Conservation (phyloP, 129 eudicot species). For the Flaveria ramosissima region DNA sequence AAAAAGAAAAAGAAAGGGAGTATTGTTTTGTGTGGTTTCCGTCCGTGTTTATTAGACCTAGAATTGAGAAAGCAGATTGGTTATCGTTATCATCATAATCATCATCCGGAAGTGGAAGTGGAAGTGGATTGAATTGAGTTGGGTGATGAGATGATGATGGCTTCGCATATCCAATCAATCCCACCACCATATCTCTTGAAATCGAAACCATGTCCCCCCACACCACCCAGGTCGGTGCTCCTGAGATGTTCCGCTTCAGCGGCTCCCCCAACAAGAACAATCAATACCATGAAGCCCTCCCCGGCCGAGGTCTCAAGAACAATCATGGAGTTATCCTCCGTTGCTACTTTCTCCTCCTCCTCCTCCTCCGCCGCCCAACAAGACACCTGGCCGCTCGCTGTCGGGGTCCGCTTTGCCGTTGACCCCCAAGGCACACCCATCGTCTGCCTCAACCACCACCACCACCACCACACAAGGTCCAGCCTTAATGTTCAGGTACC, state of each 20-base stretch:
- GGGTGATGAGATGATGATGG: too few relatives aligned
- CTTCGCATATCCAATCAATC: not conserved
- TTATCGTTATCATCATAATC: too few relatives aligned
- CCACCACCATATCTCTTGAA: slow-evolving; percentile 22
- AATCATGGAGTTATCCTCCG: slow-evolving; percentile 73
- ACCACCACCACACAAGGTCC: slow-evolving; percentile 38
- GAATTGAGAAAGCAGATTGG: too few relatives aligned
- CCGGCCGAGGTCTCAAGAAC: slow-evolving; percentile 87
- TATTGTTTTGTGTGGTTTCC: too few relatives aligned
- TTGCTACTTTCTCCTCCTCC: slow-evolving; percentile 58
- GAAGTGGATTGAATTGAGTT: too few relatives aligned
- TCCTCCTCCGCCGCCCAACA: slow-evolving; percentile 16
- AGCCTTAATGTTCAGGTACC: slow-evolving; percentile 85
- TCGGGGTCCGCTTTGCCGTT: slow-evolving; percentile 81
- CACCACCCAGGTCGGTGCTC: slow-evolving; percentile 9
- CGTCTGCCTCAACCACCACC: slow-evolving; percentile 44
- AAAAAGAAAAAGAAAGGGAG: too few relatives aligned
- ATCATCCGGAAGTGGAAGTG: too few relatives aligned
- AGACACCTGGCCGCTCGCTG: slow-evolving; percentile 58
- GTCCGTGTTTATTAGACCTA: too few relatives aligned
- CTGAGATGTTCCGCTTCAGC: slow-evolving; percentile 50
- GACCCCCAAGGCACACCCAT: slow-evolving; percentile 75
- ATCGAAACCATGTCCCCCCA: slow-evolving; percentile 14
- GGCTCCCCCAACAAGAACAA: too few relatives aligned
- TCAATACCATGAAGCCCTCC: slow-evolving; percentile 47